Evolutionary conservation across 768 basidiomycete species (phyloP), one percentile per base, ranked within the genome.

Genomic region (Favolaschia claudopus): DNA sequence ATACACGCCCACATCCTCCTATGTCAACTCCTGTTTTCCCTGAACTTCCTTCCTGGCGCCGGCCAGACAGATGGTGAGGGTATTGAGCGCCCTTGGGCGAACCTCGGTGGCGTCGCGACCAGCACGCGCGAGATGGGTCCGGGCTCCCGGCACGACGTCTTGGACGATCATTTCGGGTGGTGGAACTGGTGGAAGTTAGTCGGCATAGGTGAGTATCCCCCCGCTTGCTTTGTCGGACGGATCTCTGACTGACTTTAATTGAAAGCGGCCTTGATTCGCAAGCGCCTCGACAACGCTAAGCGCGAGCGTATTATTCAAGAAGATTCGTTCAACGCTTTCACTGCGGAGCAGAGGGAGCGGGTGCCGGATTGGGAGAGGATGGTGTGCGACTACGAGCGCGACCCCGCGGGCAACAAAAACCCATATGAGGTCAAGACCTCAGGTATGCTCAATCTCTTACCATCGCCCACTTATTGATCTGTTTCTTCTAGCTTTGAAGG

Each of bases 81-180:
- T 2, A 58, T 68, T 15, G 76, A 78, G 58, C 59, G 69, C 2
- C 65, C 61, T 0, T 78, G 74, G 74, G 54, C 69, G 0, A 34
- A 59, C 17, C 58, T 68, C 10, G 72, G 75, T 51, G 60, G 57
- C 0, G 19, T 69, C 1, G 66, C 75, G 10, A 40, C 55, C 14
- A 74, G 74, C 44, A 76, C 73, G 1, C 55, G 65, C 31, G 74
- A 74, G 57, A 79, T 77, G 73, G 75, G 73, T 13, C 70, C 72
- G 5, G 74, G 71, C 5, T 65, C 65, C 7, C 61, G 70, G 4
- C 58, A 62, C 2, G 72, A 74, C 27, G 63, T 57, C 0, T 33
- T 76, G 14, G 71, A 75, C 50, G 66, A 69, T 36, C 68, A 70
- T 25, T 74, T 67, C 39, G 64, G 58, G 1, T 65, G 67, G 29